A percentile compares a stretch with the other conserved stretches of the same genome.
phyloP scores from a whole-genome alignment of 495 filamentous ascomycete species.

The Glonium stellatum region DNA sequence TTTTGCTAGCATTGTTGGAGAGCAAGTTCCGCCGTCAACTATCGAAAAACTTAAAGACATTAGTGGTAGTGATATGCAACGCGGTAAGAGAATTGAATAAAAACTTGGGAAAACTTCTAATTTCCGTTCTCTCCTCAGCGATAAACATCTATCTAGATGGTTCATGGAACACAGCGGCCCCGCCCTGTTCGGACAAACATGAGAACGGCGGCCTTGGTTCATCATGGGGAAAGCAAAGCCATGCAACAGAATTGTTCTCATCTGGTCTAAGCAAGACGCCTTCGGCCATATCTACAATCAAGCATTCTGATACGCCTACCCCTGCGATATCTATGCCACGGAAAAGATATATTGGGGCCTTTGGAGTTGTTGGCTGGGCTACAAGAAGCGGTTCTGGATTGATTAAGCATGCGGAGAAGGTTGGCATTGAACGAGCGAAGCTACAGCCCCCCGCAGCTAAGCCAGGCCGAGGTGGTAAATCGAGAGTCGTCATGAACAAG shows the following conservation, averaged over 20 bases:
- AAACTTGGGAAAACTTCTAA: not conserved
- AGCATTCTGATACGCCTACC: slow-evolving; percentile 6
- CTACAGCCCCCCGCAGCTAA: slow-evolving; percentile 52
- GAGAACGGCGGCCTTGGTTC: slow-evolving; percentile 4
- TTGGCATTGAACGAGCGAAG: slow-evolving; percentile 82
- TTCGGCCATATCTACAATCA: slow-evolving; percentile 8
- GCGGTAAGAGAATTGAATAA: slow-evolving; percentile 26
- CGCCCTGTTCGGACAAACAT: not conserved
- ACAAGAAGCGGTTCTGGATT: slow-evolving; percentile 74
- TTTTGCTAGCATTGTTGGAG: slow-evolving; percentile 66
- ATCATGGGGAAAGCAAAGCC: slow-evolving; percentile 6
- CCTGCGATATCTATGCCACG: slow-evolving; percentile 43
- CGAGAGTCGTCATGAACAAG: slow-evolving; percentile 41
- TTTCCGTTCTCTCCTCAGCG: slow-evolving; percentile 28
- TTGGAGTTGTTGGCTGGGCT: slow-evolving; percentile 87
- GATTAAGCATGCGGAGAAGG: slow-evolving; percentile 66
- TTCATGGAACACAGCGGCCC: slow-evolving; percentile 62
- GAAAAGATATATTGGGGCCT: slow-evolving; percentile 78
- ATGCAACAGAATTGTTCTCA: not conserved
- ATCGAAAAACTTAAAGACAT: slow-evolving; percentile 33
- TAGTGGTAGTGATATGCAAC: slow-evolving; percentile 41
- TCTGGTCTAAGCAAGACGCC: not conserved
- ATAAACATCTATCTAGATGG: slow-evolving; percentile 83
- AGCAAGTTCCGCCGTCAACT: slow-evolving; percentile 42
- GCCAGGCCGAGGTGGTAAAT: slow-evolving; percentile 43